A percentile compares a stretch with the other conserved stretches of the same genome.
Evolutionary conservation across 2,329 filamentous ascomycete genomes (phyloP).

Genomic region (Beauveria varroae): DNA sequence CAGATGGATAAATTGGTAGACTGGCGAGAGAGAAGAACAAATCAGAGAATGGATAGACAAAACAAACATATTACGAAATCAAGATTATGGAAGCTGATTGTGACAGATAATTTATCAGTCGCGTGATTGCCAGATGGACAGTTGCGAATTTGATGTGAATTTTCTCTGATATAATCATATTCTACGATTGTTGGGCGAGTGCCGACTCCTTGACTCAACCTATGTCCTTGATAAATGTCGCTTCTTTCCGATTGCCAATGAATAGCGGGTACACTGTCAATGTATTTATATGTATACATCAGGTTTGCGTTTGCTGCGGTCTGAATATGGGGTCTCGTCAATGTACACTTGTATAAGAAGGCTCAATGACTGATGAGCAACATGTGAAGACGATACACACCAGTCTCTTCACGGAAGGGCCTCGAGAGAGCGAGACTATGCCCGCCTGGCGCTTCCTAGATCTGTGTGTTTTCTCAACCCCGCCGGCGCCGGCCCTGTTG

Average conservation of each 20-base stretch:
- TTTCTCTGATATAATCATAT: background rate
- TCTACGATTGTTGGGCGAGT: background rate
- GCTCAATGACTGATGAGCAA: background rate
- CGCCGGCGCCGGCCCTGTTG: slow-evolving; percentile 30
- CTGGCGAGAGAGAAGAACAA: background rate
- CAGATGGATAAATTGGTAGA: background rate
- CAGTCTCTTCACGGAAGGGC: no score
- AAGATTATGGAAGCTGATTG: background rate
- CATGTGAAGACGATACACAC: background rate
- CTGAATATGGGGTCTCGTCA: background rate
- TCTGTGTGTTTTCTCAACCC: slow-evolving; percentile 18
- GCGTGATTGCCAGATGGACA: no score
- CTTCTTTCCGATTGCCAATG: background rate
- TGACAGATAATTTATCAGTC: no score
- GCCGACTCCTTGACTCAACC: background rate
- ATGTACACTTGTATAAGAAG: no score
- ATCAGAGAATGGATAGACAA: slow-evolving; percentile 1
- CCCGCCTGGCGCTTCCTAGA: slow-evolving; percentile 28
- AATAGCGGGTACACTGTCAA: background rate
- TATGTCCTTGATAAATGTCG: background rate
- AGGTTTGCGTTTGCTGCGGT: background rate
- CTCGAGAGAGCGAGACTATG: background rate
- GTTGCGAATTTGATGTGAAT: background rate
- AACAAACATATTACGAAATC: background rate
- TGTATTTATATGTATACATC: background rate